Conservation (phyloP, 2,329 filamentous ascomycete genomes). For the Calonectria multiphialidica region DNA sequence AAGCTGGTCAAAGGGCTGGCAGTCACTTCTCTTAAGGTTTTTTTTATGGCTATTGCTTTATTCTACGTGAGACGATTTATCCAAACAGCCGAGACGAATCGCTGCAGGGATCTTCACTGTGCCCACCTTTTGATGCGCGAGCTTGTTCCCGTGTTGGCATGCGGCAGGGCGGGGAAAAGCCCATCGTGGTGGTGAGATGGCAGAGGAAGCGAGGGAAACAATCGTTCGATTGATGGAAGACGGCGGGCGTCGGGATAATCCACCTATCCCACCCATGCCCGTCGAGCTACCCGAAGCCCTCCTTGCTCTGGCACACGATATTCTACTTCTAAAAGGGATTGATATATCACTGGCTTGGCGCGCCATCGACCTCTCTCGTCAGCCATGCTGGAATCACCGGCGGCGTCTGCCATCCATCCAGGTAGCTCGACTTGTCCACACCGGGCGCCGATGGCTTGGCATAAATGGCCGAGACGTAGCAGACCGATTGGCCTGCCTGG, state of each 20-base stretch:
- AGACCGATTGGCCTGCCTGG: constrained; percentile 66
- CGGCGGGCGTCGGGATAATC: neutral
- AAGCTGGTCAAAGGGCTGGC: neutral
- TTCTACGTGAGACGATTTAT: constrained; percentile 30
- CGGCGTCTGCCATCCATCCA: constrained; percentile 70
- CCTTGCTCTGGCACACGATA: neutral
- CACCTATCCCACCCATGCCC: neutral
- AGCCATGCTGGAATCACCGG: constrained; percentile 73
- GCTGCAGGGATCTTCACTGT: constrained; percentile 26
- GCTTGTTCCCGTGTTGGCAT: constrained; percentile 29
- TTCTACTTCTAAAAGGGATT: neutral
- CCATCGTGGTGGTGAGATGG: constrained; percentile 13
- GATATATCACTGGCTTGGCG: constrained; percentile 22
- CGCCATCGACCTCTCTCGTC: constrained; percentile 58
- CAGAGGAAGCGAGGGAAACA: constrained; percentile 15
- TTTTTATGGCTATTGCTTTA: constrained; percentile 20
- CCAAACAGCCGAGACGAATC: constrained; percentile 33
- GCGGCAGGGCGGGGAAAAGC: constrained; percentile 6
- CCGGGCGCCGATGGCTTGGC: constrained; percentile 71
- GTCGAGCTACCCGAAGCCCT: neutral
- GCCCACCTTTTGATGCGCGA: constrained; percentile 27
- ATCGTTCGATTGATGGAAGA: constrained; percentile 43
- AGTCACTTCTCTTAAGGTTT: constrained; percentile 29
- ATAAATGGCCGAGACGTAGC: constrained; percentile 80
- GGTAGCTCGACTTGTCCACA: constrained; percentile 64